Evolutionary conservation across 1,284 basidiomycete species (phyloP).

Genomic region (Phaffia rhodozyma): DNA sequence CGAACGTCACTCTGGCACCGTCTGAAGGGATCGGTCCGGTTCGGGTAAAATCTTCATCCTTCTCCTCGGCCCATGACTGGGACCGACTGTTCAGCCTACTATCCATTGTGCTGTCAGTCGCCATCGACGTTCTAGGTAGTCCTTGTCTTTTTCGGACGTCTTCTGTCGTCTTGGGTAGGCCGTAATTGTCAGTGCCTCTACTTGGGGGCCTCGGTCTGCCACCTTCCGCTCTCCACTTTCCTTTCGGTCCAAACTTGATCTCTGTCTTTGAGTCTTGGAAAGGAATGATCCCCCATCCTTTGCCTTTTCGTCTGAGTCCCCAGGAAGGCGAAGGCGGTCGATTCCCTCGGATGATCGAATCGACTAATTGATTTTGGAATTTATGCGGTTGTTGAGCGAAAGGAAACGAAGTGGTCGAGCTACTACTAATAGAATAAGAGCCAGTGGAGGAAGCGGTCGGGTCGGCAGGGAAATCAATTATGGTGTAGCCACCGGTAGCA

Average conservation of each 20-base stretch:
- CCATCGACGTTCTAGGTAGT: too few relatives aligned
- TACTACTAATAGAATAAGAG: background rate
- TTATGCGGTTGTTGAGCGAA: background rate
- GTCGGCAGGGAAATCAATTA: background rate
- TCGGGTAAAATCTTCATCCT: too few relatives aligned
- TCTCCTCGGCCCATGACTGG: too few relatives aligned
- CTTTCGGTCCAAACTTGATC: conserved; percentile 18
- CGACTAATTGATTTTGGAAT: background rate
- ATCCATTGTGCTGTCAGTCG: too few relatives aligned
- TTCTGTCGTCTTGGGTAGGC: background rate
- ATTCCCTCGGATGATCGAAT: conserved; percentile 3
- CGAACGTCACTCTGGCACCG: too few relatives aligned
- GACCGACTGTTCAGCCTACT: too few relatives aligned
- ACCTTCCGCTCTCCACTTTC: conserved; percentile 11
- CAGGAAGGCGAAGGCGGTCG: conserved; percentile 10
- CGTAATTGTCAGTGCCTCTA: too few relatives aligned
- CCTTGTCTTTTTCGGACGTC: background rate
- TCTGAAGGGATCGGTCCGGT: too few relatives aligned
- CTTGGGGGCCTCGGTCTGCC: too few relatives aligned
- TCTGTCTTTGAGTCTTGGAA: conserved; percentile 5
- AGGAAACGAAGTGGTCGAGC: background rate
- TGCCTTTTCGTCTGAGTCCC: conserved; percentile 12
- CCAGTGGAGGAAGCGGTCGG: background rate
- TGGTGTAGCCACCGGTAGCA: conserved; percentile 15
- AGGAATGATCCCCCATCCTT: conserved; percentile 16